Conservation (phyloP, 2,329 filamentous ascomycete genomes). For the Beauveria sp. region DNA sequence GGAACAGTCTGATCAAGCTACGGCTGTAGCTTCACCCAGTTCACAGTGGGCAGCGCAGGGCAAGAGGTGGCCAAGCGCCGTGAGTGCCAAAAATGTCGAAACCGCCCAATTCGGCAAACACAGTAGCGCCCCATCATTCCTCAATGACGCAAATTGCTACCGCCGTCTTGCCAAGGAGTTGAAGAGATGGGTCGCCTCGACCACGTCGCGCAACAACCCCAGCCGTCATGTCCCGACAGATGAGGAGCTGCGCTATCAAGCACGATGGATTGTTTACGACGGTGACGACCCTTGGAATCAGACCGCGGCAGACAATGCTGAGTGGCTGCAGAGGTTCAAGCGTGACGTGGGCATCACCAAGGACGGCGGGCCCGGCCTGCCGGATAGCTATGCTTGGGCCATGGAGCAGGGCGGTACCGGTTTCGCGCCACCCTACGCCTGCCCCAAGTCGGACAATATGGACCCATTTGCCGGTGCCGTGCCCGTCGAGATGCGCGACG, state of each 20-base stretch:
- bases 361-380: slow-evolving; percentile 44
- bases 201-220: slow-evolving; percentile 53
- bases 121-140: slow-evolving; percentile 33
- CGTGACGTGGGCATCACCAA: slow-evolving; percentile 45
- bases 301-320: slow-evolving; percentile 54
- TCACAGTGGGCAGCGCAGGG: slow-evolving; percentile 1
- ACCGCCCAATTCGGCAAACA: background rate
- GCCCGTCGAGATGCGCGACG: slow-evolving; percentile 27
- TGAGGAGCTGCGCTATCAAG: slow-evolving; percentile 56
- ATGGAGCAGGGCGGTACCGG: slow-evolving; percentile 43
- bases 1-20: background rate
- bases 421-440: slow-evolving; percentile 48
- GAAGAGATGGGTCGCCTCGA: slow-evolving; percentile 41
- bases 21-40: background rate
- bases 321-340: slow-evolving; percentile 58
- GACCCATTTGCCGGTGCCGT: slow-evolving; percentile 27
- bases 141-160: slow-evolving; percentile 56
- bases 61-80: background rate
- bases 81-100: background rate
- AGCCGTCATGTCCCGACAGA: slow-evolving; percentile 52
- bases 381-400: slow-evolving; percentile 35
- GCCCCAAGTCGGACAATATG: slow-evolving; percentile 32
- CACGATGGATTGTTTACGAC: slow-evolving; percentile 55
- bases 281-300: slow-evolving; percentile 59
- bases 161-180: slow-evolving; percentile 47